Base-by-base conservation (phyloP, 495 filamentous ascomycete genomes). In the Xylaria scruposa region DNA sequence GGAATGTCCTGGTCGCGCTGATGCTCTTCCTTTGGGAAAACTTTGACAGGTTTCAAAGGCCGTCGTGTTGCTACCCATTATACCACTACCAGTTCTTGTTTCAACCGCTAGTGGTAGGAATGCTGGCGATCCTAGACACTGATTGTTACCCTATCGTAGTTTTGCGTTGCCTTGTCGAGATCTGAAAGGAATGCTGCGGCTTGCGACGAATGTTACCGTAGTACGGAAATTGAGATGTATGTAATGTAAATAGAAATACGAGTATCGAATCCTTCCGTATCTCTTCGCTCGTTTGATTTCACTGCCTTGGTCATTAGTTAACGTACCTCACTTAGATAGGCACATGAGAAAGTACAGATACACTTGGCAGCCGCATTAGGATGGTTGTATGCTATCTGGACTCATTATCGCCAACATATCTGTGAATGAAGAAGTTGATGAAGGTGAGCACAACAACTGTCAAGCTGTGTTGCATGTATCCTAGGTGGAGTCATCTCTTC, bases 191-290 rank as follows among this genome's bases (percentile, higher is more conserved):
- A 8, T 53, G 29, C 40, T 54, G 58, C 42, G 29, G 58, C 58
- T 47, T 70, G 59, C 44, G 33, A 54, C 31, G 29, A 70, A 59
- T 62, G 58, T 29, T 26, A 70, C 68, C 21, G 59, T 70, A 70
- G 59, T 12, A 68, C 8, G 59, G 67, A 46, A 46, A 6, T 6
- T 29, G 15, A 10, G 24, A 60, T 60, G 67, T 46, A 2, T 62
- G 12, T 38, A 44, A 44, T 63, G 60, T 26, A 33, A 33, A 63
- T 63, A 44, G n/a, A 38, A 44, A 42, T 63, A 63, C 60, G 60
- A 63, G 36, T 29, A 63, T n/a, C 21, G 36, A 44, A 44, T 63
- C 60, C 60, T 63, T 63, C 60, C 38, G 38, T 44, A n/a, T 60
- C 17, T 60, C 29, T 38, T 38, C 29, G 38, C 15, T 29, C 19